phyloP scores from a whole-genome alignment of 1,284 basidiomycete species.

The Moesziomyces globuligerus region DNA sequence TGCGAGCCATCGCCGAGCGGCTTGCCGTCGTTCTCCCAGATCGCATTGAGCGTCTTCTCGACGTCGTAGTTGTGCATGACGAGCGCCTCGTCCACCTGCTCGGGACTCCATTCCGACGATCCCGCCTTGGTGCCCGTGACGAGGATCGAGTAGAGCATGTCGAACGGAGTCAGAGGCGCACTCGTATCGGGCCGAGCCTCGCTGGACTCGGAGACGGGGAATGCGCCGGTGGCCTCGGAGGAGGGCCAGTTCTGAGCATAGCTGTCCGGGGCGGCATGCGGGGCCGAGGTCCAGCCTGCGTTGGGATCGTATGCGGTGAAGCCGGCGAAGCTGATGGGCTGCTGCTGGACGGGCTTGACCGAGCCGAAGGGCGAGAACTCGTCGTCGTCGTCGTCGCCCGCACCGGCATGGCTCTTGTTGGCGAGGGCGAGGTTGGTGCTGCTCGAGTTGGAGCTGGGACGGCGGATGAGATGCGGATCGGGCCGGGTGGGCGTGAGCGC shows the following conservation, averaged over 20 bases:
- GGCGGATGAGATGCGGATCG: slow-evolving; percentile 27
- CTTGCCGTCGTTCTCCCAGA: slow-evolving; percentile 74
- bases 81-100: slow-evolving; percentile 91
- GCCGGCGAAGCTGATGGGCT: slow-evolving; percentile 37
- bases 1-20: slow-evolving; percentile 39
- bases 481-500: slow-evolving; percentile 33
- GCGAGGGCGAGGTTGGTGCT: slow-evolving; percentile 50
- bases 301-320: slow-evolving; percentile 27
- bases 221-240: not conserved
- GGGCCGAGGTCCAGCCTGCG: slow-evolving; percentile 33
- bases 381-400: slow-evolving; percentile 70
- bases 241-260: slow-evolving; percentile 14
- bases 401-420: slow-evolving; percentile 52
- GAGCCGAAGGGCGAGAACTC: slow-evolving; percentile 72
- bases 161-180: slow-evolving; percentile 86
- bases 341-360: slow-evolving; percentile 20
- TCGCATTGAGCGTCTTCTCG: slow-evolving; percentile 90
- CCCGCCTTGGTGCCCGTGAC: slow-evolving; percentile 49
- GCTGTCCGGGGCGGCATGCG: slow-evolving; percentile 3
- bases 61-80: slow-evolving; percentile 90
- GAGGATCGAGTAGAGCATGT: slow-evolving; percentile 92
- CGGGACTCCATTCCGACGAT: slow-evolving; percentile 73
- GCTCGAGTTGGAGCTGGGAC: slow-evolving; percentile 46
- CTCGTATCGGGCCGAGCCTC: slow-evolving; percentile 72
- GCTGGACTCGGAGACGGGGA: slow-evolving; percentile 13